These are phyloP conservation scores for Trichophyton equinum DNA, from an alignment of 2,329 filamentous ascomycete genomes.

Conservation along the genomic window DNA sequence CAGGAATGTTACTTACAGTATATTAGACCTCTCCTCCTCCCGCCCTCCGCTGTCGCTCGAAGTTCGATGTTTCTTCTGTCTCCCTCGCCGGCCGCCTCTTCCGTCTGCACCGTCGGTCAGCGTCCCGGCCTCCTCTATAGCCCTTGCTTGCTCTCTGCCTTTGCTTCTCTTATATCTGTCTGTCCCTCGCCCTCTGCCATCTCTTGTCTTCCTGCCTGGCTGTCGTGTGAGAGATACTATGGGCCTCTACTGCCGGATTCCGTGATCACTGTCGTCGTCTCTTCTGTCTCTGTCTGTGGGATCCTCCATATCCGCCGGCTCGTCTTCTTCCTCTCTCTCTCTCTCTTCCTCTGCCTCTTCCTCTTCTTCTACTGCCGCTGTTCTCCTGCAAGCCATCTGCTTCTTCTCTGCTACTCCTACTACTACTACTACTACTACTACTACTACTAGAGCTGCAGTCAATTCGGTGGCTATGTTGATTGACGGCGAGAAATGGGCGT, in stretches of 20 bases:
- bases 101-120: slow-evolving; percentile 1
- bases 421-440: not conserved
- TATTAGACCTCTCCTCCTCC: no score
- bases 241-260: not conserved
- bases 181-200: no score
- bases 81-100: not conserved
- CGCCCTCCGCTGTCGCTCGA: not conserved
- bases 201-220: not conserved
- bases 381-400: not conserved
- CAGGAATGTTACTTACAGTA: no score
- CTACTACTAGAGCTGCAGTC: no score
- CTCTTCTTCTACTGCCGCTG: not conserved
- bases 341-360: not conserved
- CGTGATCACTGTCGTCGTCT: not conserved
- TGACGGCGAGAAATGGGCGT: slow-evolving; percentile 17
- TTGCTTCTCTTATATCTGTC: no score
- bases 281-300: not conserved
- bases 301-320: no score
- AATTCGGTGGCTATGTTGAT: slow-evolving; percentile 14
- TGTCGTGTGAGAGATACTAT: not conserved
- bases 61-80: slow-evolving; percentile 2
- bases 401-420: not conserved
- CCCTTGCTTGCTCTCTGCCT: not conserved
- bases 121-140: not conserved
- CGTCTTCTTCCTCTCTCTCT: not conserved